These are phyloP conservation scores for Trichoderma hamatum DNA, from an alignment of 2,329 filamentous ascomycete genomes.

Conservation along the genomic window DNA sequence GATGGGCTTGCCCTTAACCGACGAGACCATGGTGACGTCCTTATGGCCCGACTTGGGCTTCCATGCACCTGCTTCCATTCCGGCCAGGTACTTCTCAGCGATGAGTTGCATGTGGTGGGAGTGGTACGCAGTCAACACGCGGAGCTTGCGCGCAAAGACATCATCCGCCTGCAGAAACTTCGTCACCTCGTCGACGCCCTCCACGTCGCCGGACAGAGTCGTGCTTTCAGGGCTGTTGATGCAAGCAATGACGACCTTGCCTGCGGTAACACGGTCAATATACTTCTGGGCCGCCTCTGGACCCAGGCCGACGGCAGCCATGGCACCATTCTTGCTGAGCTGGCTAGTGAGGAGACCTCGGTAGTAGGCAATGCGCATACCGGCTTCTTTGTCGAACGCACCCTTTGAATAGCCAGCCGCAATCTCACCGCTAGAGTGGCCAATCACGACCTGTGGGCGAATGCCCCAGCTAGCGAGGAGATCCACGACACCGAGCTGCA, in stretches of 20 bases:
- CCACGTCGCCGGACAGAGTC: slow-evolving; percentile 20
- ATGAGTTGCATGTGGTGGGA: slow-evolving; percentile 17
- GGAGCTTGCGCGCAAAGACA: slow-evolving; percentile 22
- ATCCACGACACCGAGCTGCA: slow-evolving; percentile 16
- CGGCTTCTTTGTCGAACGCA: slow-evolving; percentile 4
- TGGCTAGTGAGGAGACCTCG: slow-evolving; percentile 19
- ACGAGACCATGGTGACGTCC: neutral
- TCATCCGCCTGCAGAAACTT: neutral
- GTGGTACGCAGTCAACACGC: slow-evolving; percentile 21
- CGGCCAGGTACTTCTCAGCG: slow-evolving; percentile 17
- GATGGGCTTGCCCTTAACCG: neutral
- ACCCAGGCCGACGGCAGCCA: slow-evolving; percentile 20
- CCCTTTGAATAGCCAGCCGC: slow-evolving; percentile 16
- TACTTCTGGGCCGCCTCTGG: slow-evolving; percentile 5
- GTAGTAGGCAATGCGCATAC: slow-evolving; percentile 11
- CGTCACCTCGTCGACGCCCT: slow-evolving; percentile 1
- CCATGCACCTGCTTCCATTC: neutral
- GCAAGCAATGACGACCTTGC: slow-evolving; percentile 17
- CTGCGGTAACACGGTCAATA: slow-evolving; percentile 10
- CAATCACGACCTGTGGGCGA: slow-evolving; percentile 6
- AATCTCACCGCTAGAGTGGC: slow-evolving; percentile 25
- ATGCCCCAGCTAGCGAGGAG: slow-evolving; percentile 9
- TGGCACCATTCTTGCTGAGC: slow-evolving; percentile 15
- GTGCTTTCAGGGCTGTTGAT: slow-evolving; percentile 19
- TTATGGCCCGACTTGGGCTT: neutral